Evolutionary conservation across 192 early-diverging fungal species (phyloP).

Genomic region (Coemansia sp.): DNA sequence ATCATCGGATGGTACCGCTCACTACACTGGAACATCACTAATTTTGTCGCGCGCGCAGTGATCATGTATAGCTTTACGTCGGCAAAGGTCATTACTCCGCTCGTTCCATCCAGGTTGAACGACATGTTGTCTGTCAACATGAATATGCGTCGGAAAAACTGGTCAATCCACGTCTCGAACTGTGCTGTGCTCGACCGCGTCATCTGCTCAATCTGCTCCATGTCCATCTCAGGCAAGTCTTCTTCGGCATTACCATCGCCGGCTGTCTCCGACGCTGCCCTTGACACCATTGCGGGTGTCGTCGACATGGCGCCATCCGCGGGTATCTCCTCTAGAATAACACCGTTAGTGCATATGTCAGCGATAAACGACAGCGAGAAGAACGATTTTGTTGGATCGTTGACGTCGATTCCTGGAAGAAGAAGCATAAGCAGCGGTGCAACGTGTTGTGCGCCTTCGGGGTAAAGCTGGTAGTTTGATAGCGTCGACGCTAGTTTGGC

Average conservation of each 20-base stretch:
- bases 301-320: constrained; percentile 36
- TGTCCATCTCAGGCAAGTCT: constrained; percentile 49
- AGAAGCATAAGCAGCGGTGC: constrained; percentile 73
- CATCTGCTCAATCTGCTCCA: constrained; percentile 68
- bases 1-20: constrained; percentile 53
- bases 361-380: constrained; percentile 47
- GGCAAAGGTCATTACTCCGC: constrained; percentile 12
- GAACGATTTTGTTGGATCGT: constrained; percentile 82
- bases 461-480: constrained; percentile 72
- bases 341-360: constrained; percentile 48
- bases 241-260: constrained; percentile 51
- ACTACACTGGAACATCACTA: constrained; percentile 47
- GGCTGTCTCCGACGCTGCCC: constrained; percentile 46
- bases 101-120: constrained; percentile 30
- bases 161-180: constrained; percentile 86
- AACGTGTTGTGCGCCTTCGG: constrained; percentile 82
- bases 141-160: constrained; percentile 78
- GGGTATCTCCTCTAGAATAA: constrained; percentile 47
- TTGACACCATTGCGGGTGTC: constrained; percentile 17
- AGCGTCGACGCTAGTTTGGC: constrained; percentile 70
- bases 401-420: constrained; percentile 91
- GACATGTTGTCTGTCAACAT: constrained; percentile 62
- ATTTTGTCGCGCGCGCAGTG: constrained; percentile 32
- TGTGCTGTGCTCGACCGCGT: constrained; percentile 70
- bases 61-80: constrained; percentile 31